These are phyloP conservation scores for Globisporangium mamillatum DNA, from an alignment of 352 stramenopile species.

Conservation along the genomic window DNA sequence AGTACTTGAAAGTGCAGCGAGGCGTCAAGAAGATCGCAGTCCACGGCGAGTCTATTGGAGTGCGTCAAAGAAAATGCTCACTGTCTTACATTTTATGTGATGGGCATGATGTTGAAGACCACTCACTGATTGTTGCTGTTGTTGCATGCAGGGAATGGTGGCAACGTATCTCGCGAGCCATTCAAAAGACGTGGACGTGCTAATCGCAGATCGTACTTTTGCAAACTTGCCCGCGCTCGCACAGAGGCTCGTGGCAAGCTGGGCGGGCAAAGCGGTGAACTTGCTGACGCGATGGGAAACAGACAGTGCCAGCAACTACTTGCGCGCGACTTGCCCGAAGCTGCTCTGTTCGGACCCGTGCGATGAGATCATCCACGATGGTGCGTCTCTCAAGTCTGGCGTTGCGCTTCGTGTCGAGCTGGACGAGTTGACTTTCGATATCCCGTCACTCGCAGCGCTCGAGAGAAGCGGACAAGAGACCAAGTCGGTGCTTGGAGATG, in stretches of 20 bases:
- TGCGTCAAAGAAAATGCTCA: slow-evolving; percentile 5
- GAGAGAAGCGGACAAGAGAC: slow-evolving; percentile 5
- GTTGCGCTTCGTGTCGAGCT: slow-evolving; percentile 69
- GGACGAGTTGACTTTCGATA: slow-evolving; percentile 36
- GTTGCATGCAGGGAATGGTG: slow-evolving; percentile 41
- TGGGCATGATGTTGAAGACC: too few relatives aligned
- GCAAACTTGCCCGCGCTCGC: slow-evolving; percentile 72
- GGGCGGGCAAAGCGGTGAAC: slow-evolving; percentile 60
- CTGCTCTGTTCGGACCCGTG: slow-evolving; percentile 78
- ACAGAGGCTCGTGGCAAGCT: slow-evolving; percentile 72
- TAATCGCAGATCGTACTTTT: slow-evolving; percentile 84
- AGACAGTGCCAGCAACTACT: slow-evolving; percentile 73
- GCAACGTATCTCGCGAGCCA: slow-evolving; percentile 63
- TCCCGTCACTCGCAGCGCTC: slow-evolving; percentile 16
- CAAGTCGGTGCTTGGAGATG: slow-evolving; percentile 10
- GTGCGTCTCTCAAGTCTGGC: slow-evolving; percentile 78
- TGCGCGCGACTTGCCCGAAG: slow-evolving; percentile 71
- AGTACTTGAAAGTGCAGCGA: slow-evolving; percentile 59
- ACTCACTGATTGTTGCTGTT: background rate
- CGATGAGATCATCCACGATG: slow-evolving; percentile 84
- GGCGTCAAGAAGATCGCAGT: slow-evolving; percentile 59
- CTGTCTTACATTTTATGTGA: background rate
- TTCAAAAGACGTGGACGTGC: slow-evolving; percentile 56
- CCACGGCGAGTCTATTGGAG: slow-evolving; percentile 83
- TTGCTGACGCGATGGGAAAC: slow-evolving; percentile 81